phyloP scores from a whole-genome alignment of 768 basidiomycete genomes.

The Cyathus striatus region DNA sequence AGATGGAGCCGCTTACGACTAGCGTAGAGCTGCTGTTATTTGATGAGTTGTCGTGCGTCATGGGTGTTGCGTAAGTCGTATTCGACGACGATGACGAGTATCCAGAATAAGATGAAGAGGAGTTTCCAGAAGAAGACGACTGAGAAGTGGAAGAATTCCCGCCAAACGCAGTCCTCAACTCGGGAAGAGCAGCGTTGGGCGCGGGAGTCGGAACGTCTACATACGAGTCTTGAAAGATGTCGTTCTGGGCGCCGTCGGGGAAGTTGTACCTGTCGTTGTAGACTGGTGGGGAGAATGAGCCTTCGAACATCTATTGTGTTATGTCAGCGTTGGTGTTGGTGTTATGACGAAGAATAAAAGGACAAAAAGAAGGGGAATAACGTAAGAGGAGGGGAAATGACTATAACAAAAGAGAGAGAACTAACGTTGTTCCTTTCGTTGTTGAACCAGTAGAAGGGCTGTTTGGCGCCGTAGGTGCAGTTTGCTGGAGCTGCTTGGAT shows the following conservation, averaged over 20 bases:
- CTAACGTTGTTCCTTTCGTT: conserved; percentile 56
- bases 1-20: too few relatives aligned
- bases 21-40: neutral
- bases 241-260: conserved; percentile 63
- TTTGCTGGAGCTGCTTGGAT: conserved; percentile 43
- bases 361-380: neutral
- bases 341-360: neutral
- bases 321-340: neutral
- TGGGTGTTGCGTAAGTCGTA: neutral
- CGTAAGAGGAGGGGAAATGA: too few relatives aligned
- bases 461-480: conserved; percentile 70
- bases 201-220: conserved; percentile 36
- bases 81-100: too few relatives aligned
- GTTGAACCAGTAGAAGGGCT: conserved; percentile 70
- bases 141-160: neutral
- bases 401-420: conserved; percentile 4
- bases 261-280: conserved; percentile 74
- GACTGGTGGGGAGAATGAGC: conserved; percentile 51
- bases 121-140: neutral
- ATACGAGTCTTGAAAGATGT: conserved; percentile 66
- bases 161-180: conserved; percentile 15
- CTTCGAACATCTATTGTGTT: conserved; percentile 68
- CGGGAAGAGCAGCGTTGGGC: conserved; percentile 31
- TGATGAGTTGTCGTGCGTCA: neutral
- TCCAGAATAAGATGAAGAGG: too few relatives aligned